Percentiles rank a stretch among this genome's conserved stretches.
phyloP scores from a whole-genome alignment of 495 filamentous ascomycete species.

The Talaromyces adpressus region DNA sequence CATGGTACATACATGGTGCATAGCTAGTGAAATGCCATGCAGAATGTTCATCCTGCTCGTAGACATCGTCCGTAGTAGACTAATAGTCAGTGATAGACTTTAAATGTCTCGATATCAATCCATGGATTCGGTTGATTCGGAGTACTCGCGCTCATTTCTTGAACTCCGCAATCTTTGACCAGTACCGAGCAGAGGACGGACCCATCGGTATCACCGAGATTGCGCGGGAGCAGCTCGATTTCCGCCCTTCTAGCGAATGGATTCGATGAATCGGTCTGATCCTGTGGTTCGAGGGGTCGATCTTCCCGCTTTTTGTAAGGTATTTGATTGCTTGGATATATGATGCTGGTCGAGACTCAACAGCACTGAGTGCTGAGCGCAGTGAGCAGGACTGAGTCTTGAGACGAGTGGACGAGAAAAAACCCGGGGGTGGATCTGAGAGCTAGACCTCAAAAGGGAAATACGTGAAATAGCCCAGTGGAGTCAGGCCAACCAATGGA shows the following conservation, averaged over 20 bases:
- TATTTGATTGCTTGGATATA: neutral
- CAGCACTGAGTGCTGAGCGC: too few species aligned
- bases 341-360: neutral
- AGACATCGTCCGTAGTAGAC: neutral
- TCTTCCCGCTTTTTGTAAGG: neutral
- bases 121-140: neutral
- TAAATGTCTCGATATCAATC: neutral
- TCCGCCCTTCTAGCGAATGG: neutral
- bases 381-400: too few species aligned
- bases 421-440: neutral
- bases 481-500: neutral
- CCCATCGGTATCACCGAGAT: neutral
- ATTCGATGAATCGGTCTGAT: neutral
- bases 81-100: too few species aligned
- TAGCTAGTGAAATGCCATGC: neutral
- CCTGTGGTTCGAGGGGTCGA: neutral
- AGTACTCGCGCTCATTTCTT: neutral
- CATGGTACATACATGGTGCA: neutral
- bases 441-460: neutral
- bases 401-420: neutral
- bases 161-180: neutral
- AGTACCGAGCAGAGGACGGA: neutral
- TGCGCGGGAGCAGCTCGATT: neutral
- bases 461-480: neutral
- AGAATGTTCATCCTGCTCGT: neutral